Evolutionary conservation across 2,329 filamentous ascomycete species (phyloP).

Genomic region (Penicillium hordei): DNA sequence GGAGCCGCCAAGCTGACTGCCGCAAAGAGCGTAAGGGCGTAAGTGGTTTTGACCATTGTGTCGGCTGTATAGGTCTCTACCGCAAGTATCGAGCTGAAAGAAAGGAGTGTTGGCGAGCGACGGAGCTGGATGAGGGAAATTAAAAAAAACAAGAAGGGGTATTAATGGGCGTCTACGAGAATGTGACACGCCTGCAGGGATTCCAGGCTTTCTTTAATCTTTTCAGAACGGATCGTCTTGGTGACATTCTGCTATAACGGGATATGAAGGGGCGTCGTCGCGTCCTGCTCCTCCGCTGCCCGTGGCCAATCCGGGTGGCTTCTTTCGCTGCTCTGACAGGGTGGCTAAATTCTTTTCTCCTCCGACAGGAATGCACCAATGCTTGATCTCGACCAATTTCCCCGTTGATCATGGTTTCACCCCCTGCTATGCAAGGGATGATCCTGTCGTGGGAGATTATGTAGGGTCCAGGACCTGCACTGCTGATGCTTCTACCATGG

Average conservation of each 20-base stretch:
- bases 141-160: constrained; percentile 3
- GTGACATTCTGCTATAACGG: constrained; percentile 21
- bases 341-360: constrained; percentile 9
- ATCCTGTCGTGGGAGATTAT: background rate
- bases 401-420: constrained; percentile 19
- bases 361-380: constrained; percentile 20
- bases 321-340: constrained; percentile 2
- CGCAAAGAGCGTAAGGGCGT: constrained; percentile 24
- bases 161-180: constrained; percentile 17
- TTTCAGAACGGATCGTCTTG: constrained; percentile 16
- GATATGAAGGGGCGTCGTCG: constrained; percentile 20
- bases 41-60: constrained; percentile 27
- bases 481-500: background rate
- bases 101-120: constrained; percentile 22
- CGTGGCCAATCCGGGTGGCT: constrained; percentile 14
- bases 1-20: constrained; percentile 26
- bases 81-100: constrained; percentile 2
- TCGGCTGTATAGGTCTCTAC: background rate
- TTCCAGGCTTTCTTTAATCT: constrained; percentile 2
- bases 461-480: background rate
- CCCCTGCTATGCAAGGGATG: constrained; percentile 22
- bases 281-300: background rate
- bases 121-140: constrained; percentile 2
- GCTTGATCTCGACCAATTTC: constrained; percentile 18
- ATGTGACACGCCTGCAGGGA: constrained; percentile 14